Base-by-base conservation (phyloP, 2,329 filamentous ascomycete genomes). In the Clonostachys sp. region DNA sequence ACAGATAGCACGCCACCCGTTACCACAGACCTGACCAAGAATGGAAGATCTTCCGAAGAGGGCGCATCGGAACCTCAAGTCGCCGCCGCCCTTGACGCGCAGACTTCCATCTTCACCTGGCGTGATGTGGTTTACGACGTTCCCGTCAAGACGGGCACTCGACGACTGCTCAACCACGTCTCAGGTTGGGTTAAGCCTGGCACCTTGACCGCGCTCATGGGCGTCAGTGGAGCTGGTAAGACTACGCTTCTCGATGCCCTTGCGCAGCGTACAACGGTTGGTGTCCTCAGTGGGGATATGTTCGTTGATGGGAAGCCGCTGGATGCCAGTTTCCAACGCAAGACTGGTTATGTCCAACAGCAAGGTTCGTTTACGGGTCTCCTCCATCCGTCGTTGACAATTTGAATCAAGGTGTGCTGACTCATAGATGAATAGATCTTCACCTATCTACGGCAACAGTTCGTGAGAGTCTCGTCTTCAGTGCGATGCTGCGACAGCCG, bases 121-220 rank as follows among this genome's bases (percentile, higher is more conserved):
- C 72, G 78, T 48, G 73, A 86, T 54, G 80, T 89, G 5, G 84
- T 80, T 63, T 89, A 88, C 56, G 84, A 88, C 49, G 84, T 89
- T 57, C 79, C 81, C 55, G 84, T 88, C 61, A 61, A 61, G 48
- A 86, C 86, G 57, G 77, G 86, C 51, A 62, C 69, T 2, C 75
- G 85, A 16, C 75, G 81, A 18, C 81, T 90, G 55, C 65, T 89
- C 34, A 79, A 88, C 50, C 71, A 86, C 48, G 82, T 88, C 8
- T 81, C 92, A 57, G 90, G 90, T 34, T 95, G 88, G 87, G 89
- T 95, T 51, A 91, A 91, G 63, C 90, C 90, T 1, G 90, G 90
- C 41, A 94, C 87, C 14, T 67, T 94, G 51, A 95, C 89, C 5
- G 89, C 88, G 42, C 74, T 94, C 2, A 95, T 95, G 89, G 86